Base-by-base conservation (phyloP, 208 protist species). In the Leishmania major region DNA sequence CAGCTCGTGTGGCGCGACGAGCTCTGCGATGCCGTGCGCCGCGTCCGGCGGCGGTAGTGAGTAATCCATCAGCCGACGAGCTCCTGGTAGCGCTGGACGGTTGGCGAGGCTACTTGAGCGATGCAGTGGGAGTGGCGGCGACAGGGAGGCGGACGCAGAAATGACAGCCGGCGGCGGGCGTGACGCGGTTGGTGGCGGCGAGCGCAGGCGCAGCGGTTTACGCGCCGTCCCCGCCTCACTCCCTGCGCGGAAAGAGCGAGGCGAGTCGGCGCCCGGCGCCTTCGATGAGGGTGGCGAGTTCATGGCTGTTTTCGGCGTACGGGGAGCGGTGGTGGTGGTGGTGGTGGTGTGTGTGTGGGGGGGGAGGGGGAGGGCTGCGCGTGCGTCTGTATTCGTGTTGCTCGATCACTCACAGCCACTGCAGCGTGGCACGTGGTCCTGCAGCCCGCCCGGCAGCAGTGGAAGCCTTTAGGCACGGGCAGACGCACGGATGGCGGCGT, bases 161-260 rank as follows among this genome's bases (percentile, higher is more conserved):
- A 8, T 13, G 47, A 15, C 6, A 64, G 40, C 17, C 13, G 28
- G 11, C 2, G 53, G 49, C 37, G 66, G 40, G 17, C 57, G 31
- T 57, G 66, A 62, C 22, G 22, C n/a, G 49, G 78, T 28, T 6
- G 79, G 75, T 60, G 72, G 72, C 13, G 69, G 71, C 22, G 70
- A 77, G 25, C 77, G 76, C 1, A 88, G 77, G 19, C 80, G 76
- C 62, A 84, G 77, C 7, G 69, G 72, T 49, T 79, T 78, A 11
- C 75, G 37, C 5, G 76, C 40, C 3, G 77, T 73, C 76, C 59
- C 72, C 59, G 72, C 67, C 8, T 80, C 69, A 49, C 78, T 70
- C 51, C 67, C 72, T 31, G 40, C 64, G 37, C 78, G 79, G 70
- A 81, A 86, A 17, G 51, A 84, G 51, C 35, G 51, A 28, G 80